Evolutionary conservation across 257 asterid species (phyloP).

Genomic region (Lithospermum erythrorhizon): DNA sequence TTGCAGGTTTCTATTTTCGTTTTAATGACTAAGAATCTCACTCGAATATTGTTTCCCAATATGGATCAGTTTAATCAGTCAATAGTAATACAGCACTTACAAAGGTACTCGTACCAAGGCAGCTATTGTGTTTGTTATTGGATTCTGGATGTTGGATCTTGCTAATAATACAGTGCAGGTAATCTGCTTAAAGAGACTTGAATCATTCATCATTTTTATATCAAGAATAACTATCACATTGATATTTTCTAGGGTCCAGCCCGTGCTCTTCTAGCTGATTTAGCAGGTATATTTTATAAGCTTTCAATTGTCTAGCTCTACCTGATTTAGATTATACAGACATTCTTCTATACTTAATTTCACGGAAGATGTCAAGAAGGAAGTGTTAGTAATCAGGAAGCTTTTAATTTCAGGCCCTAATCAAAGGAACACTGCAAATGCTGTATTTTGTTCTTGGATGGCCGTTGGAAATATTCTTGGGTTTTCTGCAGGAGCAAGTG

Average conservation of each 20-base stretch:
- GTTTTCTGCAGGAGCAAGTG: conserved; percentile 96
- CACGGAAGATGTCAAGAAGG: background rate
- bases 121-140: conserved; percentile 75
- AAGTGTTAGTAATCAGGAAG: background rate
- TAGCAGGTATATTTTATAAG: conserved; percentile 51
- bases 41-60: conserved; percentile 9
- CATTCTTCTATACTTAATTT: background rate
- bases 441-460: conserved; percentile 96
- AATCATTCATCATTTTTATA: background rate
- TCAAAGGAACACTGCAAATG: conserved; percentile 94
- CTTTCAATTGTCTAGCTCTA: background rate
- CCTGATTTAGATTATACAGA: conserved; percentile 1
- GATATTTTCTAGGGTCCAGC: conserved; percentile 79
- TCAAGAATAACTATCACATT: conserved; percentile 6
- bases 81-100: conserved; percentile 62
- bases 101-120: conserved; percentile 98
- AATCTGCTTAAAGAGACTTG: conserved; percentile 13
- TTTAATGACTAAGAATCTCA: conserved; percentile 11
- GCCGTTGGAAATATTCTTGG: conserved; percentile 98
- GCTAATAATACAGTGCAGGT: conserved; percentile 99
- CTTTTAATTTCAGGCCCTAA: conserved; percentile 61
- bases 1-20: conserved; percentile 63
- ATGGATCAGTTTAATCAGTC: conserved; percentile 21
- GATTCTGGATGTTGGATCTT: conserved; percentile 99
- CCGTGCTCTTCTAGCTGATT: conserved; percentile 99